Evolutionary conservation across 495 filamentous ascomycete species (phyloP).

Genomic region (Cenococcum geophilum): DNA sequence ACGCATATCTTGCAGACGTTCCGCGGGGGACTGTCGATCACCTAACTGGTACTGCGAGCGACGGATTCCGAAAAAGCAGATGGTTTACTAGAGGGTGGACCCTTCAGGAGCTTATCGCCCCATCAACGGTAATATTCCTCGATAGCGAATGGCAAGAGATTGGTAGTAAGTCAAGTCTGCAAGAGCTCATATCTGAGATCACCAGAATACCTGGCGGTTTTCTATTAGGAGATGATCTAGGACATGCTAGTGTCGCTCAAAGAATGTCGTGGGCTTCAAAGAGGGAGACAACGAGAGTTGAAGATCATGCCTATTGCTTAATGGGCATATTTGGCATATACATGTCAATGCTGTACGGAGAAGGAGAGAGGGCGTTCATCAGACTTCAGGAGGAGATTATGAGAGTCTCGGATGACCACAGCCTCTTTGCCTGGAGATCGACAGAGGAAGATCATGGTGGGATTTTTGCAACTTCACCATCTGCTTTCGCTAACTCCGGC

Average conservation of each 20-base stretch:
- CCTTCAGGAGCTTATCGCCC: constrained; percentile 24
- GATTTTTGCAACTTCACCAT: too few relatives aligned
- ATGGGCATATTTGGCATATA: constrained; percentile 24
- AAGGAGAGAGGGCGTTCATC: constrained; percentile 20
- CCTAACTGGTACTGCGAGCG: not conserved
- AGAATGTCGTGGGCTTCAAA: constrained; percentile 17
- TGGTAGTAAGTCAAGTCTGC: constrained; percentile 1
- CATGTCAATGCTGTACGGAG: constrained; percentile 27
- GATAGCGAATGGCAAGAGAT: constrained; percentile 5
- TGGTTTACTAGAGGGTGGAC: constrained; percentile 30
- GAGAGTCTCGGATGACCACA: not conserved
- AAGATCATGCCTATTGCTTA: constrained; percentile 25
- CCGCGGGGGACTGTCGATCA: too few relatives aligned
- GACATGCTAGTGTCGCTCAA: constrained; percentile 9
- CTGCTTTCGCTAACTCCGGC: too few relatives aligned
- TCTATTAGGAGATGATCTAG: not conserved
- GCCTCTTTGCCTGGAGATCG: constrained; percentile 7
- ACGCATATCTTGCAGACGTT: constrained; percentile 16
- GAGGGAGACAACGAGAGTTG: constrained; percentile 7
- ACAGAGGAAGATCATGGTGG: too few relatives aligned
- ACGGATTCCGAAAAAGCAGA: not conserved
- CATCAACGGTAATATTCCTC: constrained; percentile 9
- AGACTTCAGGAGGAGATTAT: constrained; percentile 24
- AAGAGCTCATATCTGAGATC: not conserved
- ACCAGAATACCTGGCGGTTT: not conserved